Evolutionary conservation across 305 asterid species (phyloP).

Genomic region (Fraxinus angustifolia): DNA sequence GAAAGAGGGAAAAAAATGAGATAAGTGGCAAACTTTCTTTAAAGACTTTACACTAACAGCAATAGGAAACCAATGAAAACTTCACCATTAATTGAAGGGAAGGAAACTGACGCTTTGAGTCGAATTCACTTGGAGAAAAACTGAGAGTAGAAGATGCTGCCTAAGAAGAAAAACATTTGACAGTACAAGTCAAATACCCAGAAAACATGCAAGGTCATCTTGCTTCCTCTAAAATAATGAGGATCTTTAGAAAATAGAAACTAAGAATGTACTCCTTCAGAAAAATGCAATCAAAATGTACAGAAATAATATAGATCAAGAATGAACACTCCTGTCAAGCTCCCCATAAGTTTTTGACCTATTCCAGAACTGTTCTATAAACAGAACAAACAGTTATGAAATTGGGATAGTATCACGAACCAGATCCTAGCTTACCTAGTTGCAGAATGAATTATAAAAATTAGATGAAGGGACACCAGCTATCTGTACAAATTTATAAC

Average conservation of each 20-base stretch:
- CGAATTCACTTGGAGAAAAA: background rate
- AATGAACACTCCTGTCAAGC: background rate
- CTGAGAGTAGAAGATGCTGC: background rate
- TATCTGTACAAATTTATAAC: background rate
- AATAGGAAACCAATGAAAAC: background rate
- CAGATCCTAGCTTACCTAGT: background rate
- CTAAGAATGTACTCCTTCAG: background rate
- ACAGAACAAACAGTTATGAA: background rate
- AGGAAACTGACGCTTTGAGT: background rate
- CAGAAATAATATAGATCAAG: background rate
- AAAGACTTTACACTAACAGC: background rate
- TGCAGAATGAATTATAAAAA: background rate
- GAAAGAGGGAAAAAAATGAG: background rate
- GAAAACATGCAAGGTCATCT: background rate
- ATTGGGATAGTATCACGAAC: background rate
- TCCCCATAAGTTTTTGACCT: background rate
- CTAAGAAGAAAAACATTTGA: background rate
- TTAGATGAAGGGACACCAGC: background rate
- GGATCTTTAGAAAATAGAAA: background rate
- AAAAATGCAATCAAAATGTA: background rate
- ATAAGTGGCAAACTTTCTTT: background rate
- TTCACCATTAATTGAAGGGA: background rate
- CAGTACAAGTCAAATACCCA: background rate
- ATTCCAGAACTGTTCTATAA: background rate
- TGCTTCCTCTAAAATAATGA: background rate